Base-by-base conservation (phyloP, 768 basidiomycete genomes). In the Hortiboletus campestris region DNA sequence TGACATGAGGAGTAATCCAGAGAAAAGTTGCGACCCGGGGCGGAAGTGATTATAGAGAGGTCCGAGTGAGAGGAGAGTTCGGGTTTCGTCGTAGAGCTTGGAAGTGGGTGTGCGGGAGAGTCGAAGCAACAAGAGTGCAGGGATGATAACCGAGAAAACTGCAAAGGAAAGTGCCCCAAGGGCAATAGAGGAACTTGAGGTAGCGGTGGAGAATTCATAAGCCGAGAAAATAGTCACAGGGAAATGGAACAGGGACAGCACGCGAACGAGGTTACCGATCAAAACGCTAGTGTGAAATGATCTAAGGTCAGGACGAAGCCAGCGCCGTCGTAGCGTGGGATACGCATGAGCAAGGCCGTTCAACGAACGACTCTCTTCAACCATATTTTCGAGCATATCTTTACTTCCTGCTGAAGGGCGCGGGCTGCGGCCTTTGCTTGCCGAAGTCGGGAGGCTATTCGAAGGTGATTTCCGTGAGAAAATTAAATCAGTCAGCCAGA, bases 1-100 rank as follows among this genome's bases (percentile, higher is more conserved):
- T 47, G 86, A 88, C 6, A 83, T 80, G 62, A 99, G 87, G 49
- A 92, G 79, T 28, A 95, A 76, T 47, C 81, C 81, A 1, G 91
- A 87, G 72, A 96, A 99, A 57, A 94, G 79, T 67, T 95, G 92
- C 19, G 91, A 93, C 16, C 91, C 89, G 63, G 91, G 90, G 17
- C 91, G 84, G 70, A 94, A 98, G 63, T 94, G 89, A 72, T 95
- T 97, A 74, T 99, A 99, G 52, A 98, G 79, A 29, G 94, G 91
- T 14, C 97, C 96, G 19, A 94, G 80, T 4, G 87, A 82, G 19
- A 99, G 86, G 17, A 98, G 78, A 1, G 95, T 97, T 60, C 91
- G 82, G 1, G 93, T 95, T 72, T 96, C 94, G 60, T 96, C 94
- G 69, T 98, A 98, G 6, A 98, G 79, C 67, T 97, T 96, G 68